Evolutionary conservation across 441 rosid species (phyloP), one percentile per base, ranked within the genome.

Genomic region (Pelargonium fulgidum): DNA sequence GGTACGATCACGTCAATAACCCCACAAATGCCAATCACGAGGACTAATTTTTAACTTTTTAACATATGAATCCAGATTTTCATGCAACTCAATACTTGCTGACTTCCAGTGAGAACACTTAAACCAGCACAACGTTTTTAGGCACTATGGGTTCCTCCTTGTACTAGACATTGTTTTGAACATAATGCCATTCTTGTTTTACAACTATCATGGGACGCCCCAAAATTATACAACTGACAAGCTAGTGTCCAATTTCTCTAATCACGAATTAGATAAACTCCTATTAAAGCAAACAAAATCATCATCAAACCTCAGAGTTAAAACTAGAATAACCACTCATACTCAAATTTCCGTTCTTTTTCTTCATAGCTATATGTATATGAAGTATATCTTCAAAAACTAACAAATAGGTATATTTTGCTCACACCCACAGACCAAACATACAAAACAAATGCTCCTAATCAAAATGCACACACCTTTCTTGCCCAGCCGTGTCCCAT

Each of bases 401-500:
- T 44, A 44, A 44, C 48, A 44, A 44, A 44, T 44, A 44, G 10
- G 48, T 44, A 44, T 7, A 44, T 44, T 44, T 48, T 48, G 54
- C 14, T 48, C 54, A 13, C 8, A 45, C 19, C 17, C n/a, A 29
- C 44, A n/a, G 29, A 61, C 39, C 33, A 63, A 33, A 65, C 45
- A 71, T n/a, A 13, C 16, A 54, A 14, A 16, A 16, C 6, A 0
- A 9, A 3, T 1, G 14, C n/a, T 0, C 24, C 2, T 1, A 14
- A 4, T 14, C 3, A 24, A 20, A 22, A 62, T 24, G 65, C 14
- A 62, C n/a, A 11, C 52, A 73, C 76, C 76, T 73, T 39, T 73
- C 76, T 62, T 73, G 71, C 8, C 76, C 76, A 12, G 76, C 76
- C 22, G 76, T 73, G 26, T 73, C 76, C 76, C 76, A 73, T 24